Conservation (phyloP, 345 rosid species). For the Linum lewisii region DNA sequence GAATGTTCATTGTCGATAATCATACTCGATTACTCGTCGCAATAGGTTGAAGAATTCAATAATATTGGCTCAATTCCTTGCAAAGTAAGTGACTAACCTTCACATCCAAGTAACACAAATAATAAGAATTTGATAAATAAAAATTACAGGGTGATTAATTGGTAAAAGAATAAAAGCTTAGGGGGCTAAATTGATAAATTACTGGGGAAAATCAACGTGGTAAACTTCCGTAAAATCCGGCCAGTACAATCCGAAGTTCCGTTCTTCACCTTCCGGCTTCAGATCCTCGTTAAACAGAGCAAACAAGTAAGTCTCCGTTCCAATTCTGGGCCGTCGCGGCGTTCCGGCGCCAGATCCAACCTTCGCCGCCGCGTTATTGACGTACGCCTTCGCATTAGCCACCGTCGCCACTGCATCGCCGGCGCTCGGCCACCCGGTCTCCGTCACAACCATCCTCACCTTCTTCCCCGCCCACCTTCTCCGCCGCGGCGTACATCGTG, state of each 20-base stretch:
- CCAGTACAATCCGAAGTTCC: neutral
- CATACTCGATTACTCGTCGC: no score
- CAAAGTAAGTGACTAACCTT: no score
- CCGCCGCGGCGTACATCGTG: slow-evolving; percentile 10
- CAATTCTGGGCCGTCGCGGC: neutral
- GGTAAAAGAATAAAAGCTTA: no score
- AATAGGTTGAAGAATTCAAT: no score
- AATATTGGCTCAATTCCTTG: no score
- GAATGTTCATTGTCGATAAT: no score
- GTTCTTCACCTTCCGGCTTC: neutral
- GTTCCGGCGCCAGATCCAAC: neutral
- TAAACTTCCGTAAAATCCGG: neutral
- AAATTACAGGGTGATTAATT: no score
- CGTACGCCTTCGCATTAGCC: neutral
- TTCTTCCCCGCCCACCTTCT: slow-evolving; percentile 6
- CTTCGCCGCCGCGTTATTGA: neutral
- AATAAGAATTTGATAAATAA: no score
- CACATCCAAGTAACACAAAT: no score
- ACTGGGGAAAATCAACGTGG: neutral
- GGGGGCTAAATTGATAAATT: no score
- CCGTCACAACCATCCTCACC: slow-evolving; percentile 11
- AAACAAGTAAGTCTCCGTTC: neutral
- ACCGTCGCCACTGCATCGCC: slow-evolving; percentile 4
- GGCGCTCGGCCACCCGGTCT: slow-evolving; percentile 16
- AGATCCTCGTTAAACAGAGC: neutral